phyloP scores from a whole-genome alignment of 177 flowering plant species.

The Vitis hybrid region DNA sequence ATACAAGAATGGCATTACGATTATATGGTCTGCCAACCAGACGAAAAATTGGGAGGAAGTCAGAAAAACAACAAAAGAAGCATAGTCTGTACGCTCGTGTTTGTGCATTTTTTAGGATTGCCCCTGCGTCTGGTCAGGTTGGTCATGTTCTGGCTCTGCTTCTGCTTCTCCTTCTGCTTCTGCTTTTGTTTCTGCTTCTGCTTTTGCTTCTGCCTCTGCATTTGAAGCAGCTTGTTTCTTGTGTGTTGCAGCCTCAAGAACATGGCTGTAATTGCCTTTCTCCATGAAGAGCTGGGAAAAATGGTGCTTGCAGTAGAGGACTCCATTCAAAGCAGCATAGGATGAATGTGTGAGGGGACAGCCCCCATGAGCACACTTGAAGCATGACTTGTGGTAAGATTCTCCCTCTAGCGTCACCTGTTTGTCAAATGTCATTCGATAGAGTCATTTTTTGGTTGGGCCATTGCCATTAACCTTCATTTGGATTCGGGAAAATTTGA shows the following conservation, averaged over 20 bases:
- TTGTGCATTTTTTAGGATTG: too few species aligned
- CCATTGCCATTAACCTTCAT: too few species aligned
- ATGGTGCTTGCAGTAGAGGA: constrained; percentile 71
- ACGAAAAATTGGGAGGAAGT: too few species aligned
- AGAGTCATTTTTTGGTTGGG: neutral
- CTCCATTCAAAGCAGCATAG: constrained; percentile 68
- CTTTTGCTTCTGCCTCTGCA: neutral
- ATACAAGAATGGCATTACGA: too few species aligned
- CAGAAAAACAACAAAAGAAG: too few species aligned
- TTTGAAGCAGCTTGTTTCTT: constrained; percentile 19
- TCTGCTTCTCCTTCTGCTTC: too few species aligned
- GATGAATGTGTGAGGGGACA: constrained; percentile 70
- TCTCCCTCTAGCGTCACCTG: constrained; percentile 71
- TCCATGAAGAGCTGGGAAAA: constrained; percentile 76
- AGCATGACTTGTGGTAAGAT: constrained; percentile 65
- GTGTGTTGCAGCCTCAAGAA: constrained; percentile 44
- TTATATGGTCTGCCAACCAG: too few species aligned
- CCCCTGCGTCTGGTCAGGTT: too few species aligned
- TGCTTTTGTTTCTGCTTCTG: neutral
- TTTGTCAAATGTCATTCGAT: neutral
- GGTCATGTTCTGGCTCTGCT: too few species aligned
- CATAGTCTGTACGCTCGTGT: too few species aligned
- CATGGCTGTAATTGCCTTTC: constrained; percentile 68
- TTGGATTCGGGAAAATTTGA: too few species aligned
- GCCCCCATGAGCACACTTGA: constrained; percentile 74